Conservation (phyloP, 164 flowering plant genomes). For the Tinospora cordifolia region DNA sequence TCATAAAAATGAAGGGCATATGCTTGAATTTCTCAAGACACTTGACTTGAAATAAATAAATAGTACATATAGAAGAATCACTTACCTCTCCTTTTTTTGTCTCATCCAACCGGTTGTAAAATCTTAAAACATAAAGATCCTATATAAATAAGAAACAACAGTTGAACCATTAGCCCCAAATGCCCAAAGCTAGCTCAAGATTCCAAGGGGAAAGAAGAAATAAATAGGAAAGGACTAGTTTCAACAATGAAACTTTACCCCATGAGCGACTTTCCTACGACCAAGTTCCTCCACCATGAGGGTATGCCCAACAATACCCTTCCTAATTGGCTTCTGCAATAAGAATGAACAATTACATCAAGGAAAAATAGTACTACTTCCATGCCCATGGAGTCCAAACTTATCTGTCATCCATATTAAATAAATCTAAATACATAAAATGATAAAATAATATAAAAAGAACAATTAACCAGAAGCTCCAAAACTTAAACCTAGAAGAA, state of each 20-base stretch:
- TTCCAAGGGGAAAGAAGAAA: conserved; percentile 1
- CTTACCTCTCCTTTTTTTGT: conserved; percentile 88
- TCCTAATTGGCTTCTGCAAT: conserved; percentile 81
- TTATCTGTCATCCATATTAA: not conserved
- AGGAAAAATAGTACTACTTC: not conserved
- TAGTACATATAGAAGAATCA: conserved; percentile 10
- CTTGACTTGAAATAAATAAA: conserved; percentile 1
- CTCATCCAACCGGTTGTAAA: conserved; percentile 82
- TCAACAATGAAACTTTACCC: conserved; percentile 36
- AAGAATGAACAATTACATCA: conserved; percentile 4
- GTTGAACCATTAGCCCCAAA: conserved; percentile 8
- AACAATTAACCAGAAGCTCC: not conserved
- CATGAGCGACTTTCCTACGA: conserved; percentile 57
- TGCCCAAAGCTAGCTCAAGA: not conserved
- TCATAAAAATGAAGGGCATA: not conserved
- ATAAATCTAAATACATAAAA: not conserved
- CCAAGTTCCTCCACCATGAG: conserved; percentile 89
- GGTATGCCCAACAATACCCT: conserved; percentile 67
- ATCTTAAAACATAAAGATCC: conserved; percentile 77
- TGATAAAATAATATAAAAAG: not conserved
- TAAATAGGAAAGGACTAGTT: conserved; percentile 6
- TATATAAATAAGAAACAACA: conserved; percentile 16
- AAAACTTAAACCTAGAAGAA: not conserved
- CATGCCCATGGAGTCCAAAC: not conserved
- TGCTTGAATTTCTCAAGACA: not conserved